Conservation (phyloP, 352 stramenopile species). For the Phytophthora ohioensis region DNA sequence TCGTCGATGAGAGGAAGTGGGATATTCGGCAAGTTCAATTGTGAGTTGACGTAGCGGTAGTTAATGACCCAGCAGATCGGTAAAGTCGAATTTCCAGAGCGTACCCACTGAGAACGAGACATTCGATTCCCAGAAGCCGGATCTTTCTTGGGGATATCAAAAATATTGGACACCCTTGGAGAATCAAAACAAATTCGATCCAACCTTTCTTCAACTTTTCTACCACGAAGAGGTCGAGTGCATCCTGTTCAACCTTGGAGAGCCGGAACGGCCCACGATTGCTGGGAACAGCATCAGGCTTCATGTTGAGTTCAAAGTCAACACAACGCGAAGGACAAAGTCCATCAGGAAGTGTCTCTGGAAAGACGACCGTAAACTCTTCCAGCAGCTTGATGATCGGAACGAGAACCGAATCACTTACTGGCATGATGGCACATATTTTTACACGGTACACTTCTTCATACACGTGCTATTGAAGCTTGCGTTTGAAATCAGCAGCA, state of each 20-base stretch:
- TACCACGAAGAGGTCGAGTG: not conserved
- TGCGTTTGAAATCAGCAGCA: too few species aligned
- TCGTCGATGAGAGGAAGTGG: too few species aligned
- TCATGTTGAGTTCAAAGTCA: slow-evolving; percentile 35
- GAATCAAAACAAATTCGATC: slow-evolving; percentile 33
- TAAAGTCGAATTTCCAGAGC: too few species aligned
- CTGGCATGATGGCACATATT: slow-evolving; percentile 3
- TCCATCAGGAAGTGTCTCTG: slow-evolving; percentile 18
- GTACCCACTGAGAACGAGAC: slow-evolving; percentile 20
- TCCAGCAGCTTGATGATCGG: not conserved
- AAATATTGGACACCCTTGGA: slow-evolving; percentile 34
- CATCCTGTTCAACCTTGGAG: too few species aligned
- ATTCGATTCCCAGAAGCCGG: slow-evolving; percentile 11
- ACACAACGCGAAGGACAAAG: slow-evolving; percentile 16
- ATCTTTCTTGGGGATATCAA: slow-evolving; percentile 34
- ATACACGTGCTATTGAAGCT: too few species aligned
- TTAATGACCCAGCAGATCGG: too few species aligned
- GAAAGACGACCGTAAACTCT: slow-evolving; percentile 24
- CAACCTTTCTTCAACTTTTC: slow-evolving; percentile 30
- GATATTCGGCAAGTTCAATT: too few species aligned
- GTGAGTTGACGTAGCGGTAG: too few species aligned
- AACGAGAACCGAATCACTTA: not conserved
- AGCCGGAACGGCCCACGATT: slow-evolving; percentile 18
- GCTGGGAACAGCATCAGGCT: slow-evolving; percentile 22
- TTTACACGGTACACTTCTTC: not conserved